phyloP scores from a whole-genome alignment of 306 rosid species.

The Gastrolobium villosum region DNA sequence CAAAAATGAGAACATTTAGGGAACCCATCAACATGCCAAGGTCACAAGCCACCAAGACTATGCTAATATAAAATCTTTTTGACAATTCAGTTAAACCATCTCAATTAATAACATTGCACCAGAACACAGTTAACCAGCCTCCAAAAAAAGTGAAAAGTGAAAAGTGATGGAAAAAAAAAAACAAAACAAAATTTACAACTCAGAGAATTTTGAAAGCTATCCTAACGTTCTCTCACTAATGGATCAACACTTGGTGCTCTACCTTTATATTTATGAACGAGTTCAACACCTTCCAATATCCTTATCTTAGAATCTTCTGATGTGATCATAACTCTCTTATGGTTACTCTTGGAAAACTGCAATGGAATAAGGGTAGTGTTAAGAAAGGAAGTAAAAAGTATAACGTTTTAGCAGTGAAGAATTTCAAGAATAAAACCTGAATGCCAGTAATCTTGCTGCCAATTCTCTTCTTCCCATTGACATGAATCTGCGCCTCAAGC shows the following conservation, averaged over 20 bases:
- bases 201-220: not conserved
- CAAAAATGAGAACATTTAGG: not conserved
- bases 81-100: constrained; percentile 6
- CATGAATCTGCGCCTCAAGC: constrained; percentile 61
- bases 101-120: not conserved
- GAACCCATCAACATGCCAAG: not conserved
- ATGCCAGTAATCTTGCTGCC: constrained; percentile 87
- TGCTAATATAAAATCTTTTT: not conserved
- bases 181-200: not conserved
- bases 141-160: constrained; percentile 5
- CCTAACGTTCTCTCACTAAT: not conserved
- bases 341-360: constrained; percentile 75
- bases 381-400: constrained; percentile 24
- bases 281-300: constrained; percentile 71
- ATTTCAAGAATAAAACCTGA: constrained; percentile 68
- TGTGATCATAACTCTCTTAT: constrained; percentile 73
- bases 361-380: constrained; percentile 37
- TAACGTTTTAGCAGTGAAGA: not conserved
- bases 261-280: constrained; percentile 78
- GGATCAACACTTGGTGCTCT: constrained; percentile 22
- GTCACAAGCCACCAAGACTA: not conserved
- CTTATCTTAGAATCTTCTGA: constrained; percentile 89
- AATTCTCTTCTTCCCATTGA: constrained; percentile 67
- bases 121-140: constrained; percentile 1
- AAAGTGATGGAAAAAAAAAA: not conserved